Percentiles rank a stretch among this genome's conserved stretches.
phyloP scores from a whole-genome alignment of 2,329 filamentous ascomycete species.

The Cladophialophora immunda region DNA sequence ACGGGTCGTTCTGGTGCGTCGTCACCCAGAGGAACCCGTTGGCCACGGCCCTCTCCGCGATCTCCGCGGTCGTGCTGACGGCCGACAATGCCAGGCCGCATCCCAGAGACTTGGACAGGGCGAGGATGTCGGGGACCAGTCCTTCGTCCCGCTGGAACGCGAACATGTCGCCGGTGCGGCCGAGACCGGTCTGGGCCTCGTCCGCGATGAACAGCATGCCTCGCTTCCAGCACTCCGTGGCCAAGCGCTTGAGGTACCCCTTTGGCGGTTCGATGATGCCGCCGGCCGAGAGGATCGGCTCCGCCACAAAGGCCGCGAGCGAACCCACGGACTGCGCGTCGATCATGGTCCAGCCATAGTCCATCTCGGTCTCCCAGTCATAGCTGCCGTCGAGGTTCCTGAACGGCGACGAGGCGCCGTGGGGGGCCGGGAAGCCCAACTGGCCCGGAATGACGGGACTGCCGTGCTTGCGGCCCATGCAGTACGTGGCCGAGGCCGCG shows the following conservation, averaged over 20 bases:
- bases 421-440: slow-evolving; percentile 60
- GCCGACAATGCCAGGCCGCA: slow-evolving; percentile 67
- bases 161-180: slow-evolving; percentile 66
- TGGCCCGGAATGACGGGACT: slow-evolving; percentile 47
- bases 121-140: slow-evolving; percentile 65
- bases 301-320: slow-evolving; percentile 69
- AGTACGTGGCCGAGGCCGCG: slow-evolving; percentile 62
- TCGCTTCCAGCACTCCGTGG: slow-evolving; percentile 61
- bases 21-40: slow-evolving; percentile 67
- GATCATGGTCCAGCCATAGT: slow-evolving; percentile 68
- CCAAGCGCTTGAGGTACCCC: slow-evolving; percentile 67
- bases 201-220: slow-evolving; percentile 67
- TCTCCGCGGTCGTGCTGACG: slow-evolving; percentile 63
- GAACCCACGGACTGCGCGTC: slow-evolving; percentile 68
- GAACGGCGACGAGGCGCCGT: slow-evolving; percentile 70
- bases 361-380: slow-evolving; percentile 71
- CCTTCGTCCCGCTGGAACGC: slow-evolving; percentile 65
- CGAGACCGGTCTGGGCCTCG: slow-evolving; percentile 68
- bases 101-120: slow-evolving; percentile 68
- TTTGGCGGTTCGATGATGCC: slow-evolving; percentile 67
- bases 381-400: slow-evolving; percentile 66
- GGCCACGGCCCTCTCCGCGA: slow-evolving; percentile 60
- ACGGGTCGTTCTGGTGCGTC: slow-evolving; percentile 69
- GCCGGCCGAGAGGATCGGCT: slow-evolving; percentile 66
- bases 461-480: slow-evolving; percentile 59